Conservation (phyloP, 805 yeast genomes). For the Starmerella gropengiesseri region DNA sequence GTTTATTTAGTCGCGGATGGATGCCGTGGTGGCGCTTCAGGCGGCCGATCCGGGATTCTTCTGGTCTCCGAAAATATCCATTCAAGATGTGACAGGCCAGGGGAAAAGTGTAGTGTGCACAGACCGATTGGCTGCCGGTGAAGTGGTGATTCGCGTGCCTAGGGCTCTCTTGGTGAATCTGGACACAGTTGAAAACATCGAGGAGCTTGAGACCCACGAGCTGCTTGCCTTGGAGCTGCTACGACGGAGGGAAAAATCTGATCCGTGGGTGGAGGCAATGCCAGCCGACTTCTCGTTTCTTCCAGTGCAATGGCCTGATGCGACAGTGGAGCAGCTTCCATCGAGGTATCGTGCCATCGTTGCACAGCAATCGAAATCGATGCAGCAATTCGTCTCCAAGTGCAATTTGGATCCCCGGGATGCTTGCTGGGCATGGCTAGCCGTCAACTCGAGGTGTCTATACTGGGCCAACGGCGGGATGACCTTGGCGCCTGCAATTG, state of each 20-base stretch:
- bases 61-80: conserved; percentile 25
- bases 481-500: conserved; percentile 86
- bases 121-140: conserved; percentile 27
- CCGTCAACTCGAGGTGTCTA: conserved; percentile 84
- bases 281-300: conserved; percentile 51
- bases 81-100: conserved; percentile 35
- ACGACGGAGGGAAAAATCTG: neutral
- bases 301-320: conserved; percentile 53
- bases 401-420: neutral
- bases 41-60: conserved; percentile 8
- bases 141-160: conserved; percentile 20
- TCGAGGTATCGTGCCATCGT: conserved; percentile 16
- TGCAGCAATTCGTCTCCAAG: conserved; percentile 7
- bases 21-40: conserved; percentile 10
- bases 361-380: conserved; percentile 16
- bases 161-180: conserved; percentile 16
- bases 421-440: conserved; percentile 61
- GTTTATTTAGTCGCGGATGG: conserved; percentile 3
- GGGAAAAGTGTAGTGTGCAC: conserved; percentile 57
- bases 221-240: conserved; percentile 17
- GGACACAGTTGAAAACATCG: conserved; percentile 2
- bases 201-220: conserved; percentile 15
- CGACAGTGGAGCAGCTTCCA: conserved; percentile 20
- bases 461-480: conserved; percentile 63
- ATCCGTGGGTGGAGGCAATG: conserved; percentile 44